A percentile compares a stretch with the other conserved stretches of the same genome.
Conservation (phyloP, 306 rosid genomes). For the Glycyrrhiza uralensis region DNA sequence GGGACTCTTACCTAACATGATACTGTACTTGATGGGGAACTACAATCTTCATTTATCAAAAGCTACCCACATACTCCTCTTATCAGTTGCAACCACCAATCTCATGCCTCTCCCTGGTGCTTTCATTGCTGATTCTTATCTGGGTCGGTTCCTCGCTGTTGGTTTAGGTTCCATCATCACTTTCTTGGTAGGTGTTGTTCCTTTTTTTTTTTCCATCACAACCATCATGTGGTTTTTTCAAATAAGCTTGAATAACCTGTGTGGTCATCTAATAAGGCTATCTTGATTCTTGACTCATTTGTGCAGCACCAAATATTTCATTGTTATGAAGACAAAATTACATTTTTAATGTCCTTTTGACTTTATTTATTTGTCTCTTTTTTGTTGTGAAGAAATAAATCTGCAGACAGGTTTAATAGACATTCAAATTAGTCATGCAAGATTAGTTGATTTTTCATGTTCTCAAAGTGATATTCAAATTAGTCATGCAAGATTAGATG, state of each 20-base stretch:
- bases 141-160: slow-evolving; percentile 66
- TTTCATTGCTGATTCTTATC: slow-evolving; percentile 62
- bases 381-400: not conserved
- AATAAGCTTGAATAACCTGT: not conserved
- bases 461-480: too few species aligned
- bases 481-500: too few species aligned
- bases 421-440: not conserved
- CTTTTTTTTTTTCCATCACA: not conserved
- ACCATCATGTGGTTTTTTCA: not conserved
- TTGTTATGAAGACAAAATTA: not conserved
- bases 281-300: not conserved
- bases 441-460: not conserved
- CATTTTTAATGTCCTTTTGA: not conserved
- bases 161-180: slow-evolving; percentile 50
- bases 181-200: slow-evolving; percentile 47
- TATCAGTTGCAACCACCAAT: slow-evolving; percentile 52
- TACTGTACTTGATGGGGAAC: slow-evolving; percentile 47
- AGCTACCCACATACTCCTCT: slow-evolving; percentile 40
- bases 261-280: too few species aligned
- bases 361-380: too few species aligned
- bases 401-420: not conserved
- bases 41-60: slow-evolving; percentile 47
- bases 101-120: slow-evolving; percentile 68
- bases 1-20: slow-evolving; percentile 64
- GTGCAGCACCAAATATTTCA: not conserved